Evolutionary conservation across 495 filamentous ascomycete genomes (phyloP).

Genomic region (Aspergillus baeticus): DNA sequence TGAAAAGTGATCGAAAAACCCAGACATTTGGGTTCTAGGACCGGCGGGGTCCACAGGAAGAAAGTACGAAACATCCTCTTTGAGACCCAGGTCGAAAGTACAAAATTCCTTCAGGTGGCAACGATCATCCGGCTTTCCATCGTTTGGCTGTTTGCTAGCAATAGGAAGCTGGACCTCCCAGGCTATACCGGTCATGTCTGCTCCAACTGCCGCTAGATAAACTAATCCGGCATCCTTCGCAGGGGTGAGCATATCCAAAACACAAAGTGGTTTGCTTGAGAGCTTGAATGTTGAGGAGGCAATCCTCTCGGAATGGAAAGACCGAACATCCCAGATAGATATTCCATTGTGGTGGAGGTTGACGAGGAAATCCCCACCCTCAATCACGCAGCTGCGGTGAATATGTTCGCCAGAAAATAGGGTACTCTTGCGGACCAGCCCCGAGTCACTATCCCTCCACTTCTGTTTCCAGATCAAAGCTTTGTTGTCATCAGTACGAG

Average conservation of each 20-base stretch:
- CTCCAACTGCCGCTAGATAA: conserved; percentile 81
- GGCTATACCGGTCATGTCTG: conserved; percentile 77
- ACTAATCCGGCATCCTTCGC: conserved; percentile 44
- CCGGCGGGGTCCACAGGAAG: conserved; percentile 90
- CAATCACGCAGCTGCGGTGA: conserved; percentile 75
- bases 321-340: conserved; percentile 76
- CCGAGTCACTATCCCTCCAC: conserved; percentile 40
- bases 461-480: conserved; percentile 81
- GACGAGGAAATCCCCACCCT: conserved; percentile 73
- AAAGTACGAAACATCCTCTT: conserved; percentile 77
- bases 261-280: conserved; percentile 74
- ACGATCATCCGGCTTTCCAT: conserved; percentile 20
- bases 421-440: conserved; percentile 64
- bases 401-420: conserved; percentile 74
- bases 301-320: conserved; percentile 52
- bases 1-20: conserved; percentile 84
- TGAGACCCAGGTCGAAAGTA: conserved; percentile 66
- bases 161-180: conserved; percentile 69
- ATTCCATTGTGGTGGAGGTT: conserved; percentile 77
- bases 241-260: conserved; percentile 71
- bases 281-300: conserved; percentile 59
- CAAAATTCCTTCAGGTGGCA: conserved; percentile 64
- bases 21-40: conserved; percentile 64
- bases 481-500: conserved; percentile 75
- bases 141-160: conserved; percentile 19